phyloP scores from a whole-genome alignment of 495 filamentous ascomycete species.

The Neurospora intermedia region DNA sequence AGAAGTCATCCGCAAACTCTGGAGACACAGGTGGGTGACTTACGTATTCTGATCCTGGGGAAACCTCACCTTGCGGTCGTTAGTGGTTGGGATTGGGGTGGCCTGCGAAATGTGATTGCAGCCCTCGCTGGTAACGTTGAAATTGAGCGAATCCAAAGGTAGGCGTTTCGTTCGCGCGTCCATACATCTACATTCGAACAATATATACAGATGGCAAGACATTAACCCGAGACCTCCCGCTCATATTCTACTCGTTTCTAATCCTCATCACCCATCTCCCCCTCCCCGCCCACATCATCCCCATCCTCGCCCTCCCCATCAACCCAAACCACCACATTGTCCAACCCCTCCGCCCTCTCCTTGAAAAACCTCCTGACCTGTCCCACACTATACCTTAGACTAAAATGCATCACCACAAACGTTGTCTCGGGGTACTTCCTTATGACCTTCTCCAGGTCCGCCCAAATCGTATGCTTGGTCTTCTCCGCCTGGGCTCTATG shows the following conservation, averaged over 20 bases:
- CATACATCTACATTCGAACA: neutral
- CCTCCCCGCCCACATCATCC: neutral
- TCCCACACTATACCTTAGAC: conserved; percentile 23
- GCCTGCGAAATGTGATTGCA: neutral
- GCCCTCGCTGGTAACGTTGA: neutral
- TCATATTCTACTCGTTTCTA: neutral
- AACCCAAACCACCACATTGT: conserved; percentile 29
- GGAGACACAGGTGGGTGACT: neutral
- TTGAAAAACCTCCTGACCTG: conserved; percentile 23
- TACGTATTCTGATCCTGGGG: neutral
- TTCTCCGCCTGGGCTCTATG: conserved; percentile 23
- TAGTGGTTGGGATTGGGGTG: neutral
- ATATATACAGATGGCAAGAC: neutral
- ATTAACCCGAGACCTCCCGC: neutral
- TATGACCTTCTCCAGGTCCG: conserved; percentile 22
- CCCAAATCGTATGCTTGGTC: conserved; percentile 29
- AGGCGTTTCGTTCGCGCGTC: neutral
- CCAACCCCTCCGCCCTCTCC: conserved; percentile 14
- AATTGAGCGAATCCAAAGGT: neutral
- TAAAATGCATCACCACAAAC: conserved; percentile 31
- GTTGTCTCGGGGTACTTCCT: conserved; percentile 18
- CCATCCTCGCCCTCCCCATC: conserved; percentile 15
- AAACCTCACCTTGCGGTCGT: neutral
- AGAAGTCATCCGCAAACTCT: neutral
- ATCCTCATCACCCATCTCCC: neutral